Evolutionary conservation across 768 basidiomycete species (phyloP), one percentile per base, ranked within the genome.

Genomic region (Austroboletus eburneus): DNA sequence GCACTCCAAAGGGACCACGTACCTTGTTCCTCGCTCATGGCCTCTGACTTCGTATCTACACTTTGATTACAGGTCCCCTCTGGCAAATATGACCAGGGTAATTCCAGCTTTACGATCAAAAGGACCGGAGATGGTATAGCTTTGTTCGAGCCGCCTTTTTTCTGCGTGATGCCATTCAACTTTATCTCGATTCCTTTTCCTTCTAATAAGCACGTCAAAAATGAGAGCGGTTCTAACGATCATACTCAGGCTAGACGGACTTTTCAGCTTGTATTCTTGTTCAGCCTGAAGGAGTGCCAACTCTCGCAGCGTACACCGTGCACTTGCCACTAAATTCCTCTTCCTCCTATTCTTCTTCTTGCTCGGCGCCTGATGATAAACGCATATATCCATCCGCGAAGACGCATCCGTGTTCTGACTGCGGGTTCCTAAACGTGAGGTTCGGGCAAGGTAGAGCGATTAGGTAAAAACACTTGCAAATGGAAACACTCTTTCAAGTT

Each of bases 311-410:
- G 78, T 70, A 54, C 79, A 69, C 9, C 66, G 64, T 0, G 75
- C 70, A 0, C 67, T 73, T 0, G 79, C 85, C 0, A 87, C 75
- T 4, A 84, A 67, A 32, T 65, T 73, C 1, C 74, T 72, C 57
- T 73, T 80, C 56, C 77, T 80, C 27, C 12, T 27, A 6, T 67
- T 59, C 48, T 81, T 85, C 62, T 81, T 76, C 70, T 85, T 88
- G 58, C 75, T 80, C 36, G 72, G 70, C 0, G 84, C 73, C 17
- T 70, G 72, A 43, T 81, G 72, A 66, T 78, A 85, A 1, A 88
- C 63, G 22, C 74, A 69, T 32, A 87, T 69, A 13, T 78, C 75
- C 29, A 85, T 52, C 18, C 56, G 57, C 0, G 81, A 79, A 21
- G 62, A 57, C 2, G 50, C 41, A 18, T 69, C 58, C 0, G 62